A percentile compares a stretch with the other conserved stretches of the same genome.
These are phyloP conservation scores for Phlebiopsis gigantea DNA, from an alignment of 768 basidiomycete species.

Conservation along the genomic window DNA sequence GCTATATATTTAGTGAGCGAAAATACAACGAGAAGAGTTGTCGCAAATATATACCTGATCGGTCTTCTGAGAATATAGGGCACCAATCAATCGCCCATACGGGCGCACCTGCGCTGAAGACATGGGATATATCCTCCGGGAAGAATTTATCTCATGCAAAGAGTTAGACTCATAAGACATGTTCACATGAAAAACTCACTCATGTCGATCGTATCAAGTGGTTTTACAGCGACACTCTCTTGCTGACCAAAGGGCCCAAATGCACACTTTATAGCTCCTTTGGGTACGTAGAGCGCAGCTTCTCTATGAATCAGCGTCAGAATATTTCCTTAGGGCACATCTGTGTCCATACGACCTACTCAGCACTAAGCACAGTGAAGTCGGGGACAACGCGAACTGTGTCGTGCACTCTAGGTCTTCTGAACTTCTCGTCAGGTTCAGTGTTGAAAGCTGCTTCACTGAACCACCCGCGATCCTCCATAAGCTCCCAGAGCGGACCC, in stretches of 20 bases:
- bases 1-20: slow-evolving; percentile 29
- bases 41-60: slow-evolving; percentile 34
- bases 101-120: slow-evolving; percentile 85
- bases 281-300: slow-evolving; percentile 55
- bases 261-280: slow-evolving; percentile 45
- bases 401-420: slow-evolving; percentile 56
- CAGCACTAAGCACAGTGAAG: slow-evolving; percentile 7
- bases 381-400: slow-evolving; percentile 25
- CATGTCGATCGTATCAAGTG: slow-evolving; percentile 54
- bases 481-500: slow-evolving; percentile 75
- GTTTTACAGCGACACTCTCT: slow-evolving; percentile 39
- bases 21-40: slow-evolving; percentile 13
- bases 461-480: slow-evolving; percentile 75
- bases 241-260: slow-evolving; percentile 64
- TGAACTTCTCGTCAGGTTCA: slow-evolving; percentile 33
- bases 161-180: too few species aligned
- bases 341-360: slow-evolving; percentile 13
- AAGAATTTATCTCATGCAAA: slow-evolving; percentile 50
- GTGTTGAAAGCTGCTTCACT: slow-evolving; percentile 45
- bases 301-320: slow-evolving; percentile 33
- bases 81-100: slow-evolving; percentile 96
- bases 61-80: slow-evolving; percentile 62
- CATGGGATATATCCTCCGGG: slow-evolving; percentile 52
- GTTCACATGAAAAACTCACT: too few species aligned
- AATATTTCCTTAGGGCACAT: too few species aligned